Conservation (phyloP, 192 early-diverging fungal species). For the Coemansia sp. region DNA sequence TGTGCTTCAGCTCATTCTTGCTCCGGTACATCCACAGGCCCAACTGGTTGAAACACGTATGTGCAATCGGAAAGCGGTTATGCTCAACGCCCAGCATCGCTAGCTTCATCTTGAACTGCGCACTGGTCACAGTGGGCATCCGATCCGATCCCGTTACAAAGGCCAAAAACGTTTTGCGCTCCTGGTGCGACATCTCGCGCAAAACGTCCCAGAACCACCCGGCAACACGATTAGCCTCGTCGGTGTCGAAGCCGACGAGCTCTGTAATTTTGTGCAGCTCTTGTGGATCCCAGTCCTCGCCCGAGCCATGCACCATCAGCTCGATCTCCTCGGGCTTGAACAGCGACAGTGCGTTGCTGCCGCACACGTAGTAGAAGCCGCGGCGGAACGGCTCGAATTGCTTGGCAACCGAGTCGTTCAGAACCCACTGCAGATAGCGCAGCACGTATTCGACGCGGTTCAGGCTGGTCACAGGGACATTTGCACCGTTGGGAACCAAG, state of each 20-base stretch:
- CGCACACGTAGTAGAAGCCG: slow-evolving; percentile 86
- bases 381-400: slow-evolving; percentile 83
- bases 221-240: slow-evolving; percentile 19
- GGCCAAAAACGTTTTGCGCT: slow-evolving; percentile 74
- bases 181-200: slow-evolving; percentile 58
- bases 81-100: slow-evolving; percentile 64
- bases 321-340: slow-evolving; percentile 94
- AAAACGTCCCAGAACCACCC: slow-evolving; percentile 82
- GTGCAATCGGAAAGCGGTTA: slow-evolving; percentile 79
- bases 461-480: slow-evolving; percentile 60
- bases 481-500: slow-evolving; percentile 61
- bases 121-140: slow-evolving; percentile 69
- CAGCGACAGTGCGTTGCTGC: slow-evolving; percentile 79
- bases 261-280: slow-evolving; percentile 44
- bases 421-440: slow-evolving; percentile 76
- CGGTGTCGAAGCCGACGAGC: slow-evolving; percentile 49
- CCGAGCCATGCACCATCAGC: slow-evolving; percentile 82
- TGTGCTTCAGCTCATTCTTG: slow-evolving; percentile 63
- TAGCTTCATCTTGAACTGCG: slow-evolving; percentile 62
- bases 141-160: slow-evolving; percentile 95
- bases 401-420: slow-evolving; percentile 68
- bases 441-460: slow-evolving; percentile 80
- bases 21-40: slow-evolving; percentile 75
- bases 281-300: slow-evolving; percentile 46
- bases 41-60: slow-evolving; percentile 94